phyloP scores from a whole-genome alignment of 768 basidiomycete genomes.

The Pluteus cervinus region DNA sequence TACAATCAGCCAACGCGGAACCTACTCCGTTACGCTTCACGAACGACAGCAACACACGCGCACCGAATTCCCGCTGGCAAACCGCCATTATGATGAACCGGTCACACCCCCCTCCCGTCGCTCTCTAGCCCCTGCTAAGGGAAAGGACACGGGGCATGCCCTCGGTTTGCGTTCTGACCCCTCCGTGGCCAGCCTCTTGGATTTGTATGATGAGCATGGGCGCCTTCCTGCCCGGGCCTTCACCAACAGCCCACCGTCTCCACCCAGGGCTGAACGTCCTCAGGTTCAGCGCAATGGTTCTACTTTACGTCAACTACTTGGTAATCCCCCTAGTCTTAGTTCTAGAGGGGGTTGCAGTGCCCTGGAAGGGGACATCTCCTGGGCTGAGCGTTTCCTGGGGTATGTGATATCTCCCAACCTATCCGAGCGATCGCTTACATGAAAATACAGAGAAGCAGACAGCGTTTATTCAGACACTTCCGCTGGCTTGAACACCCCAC shows the following conservation, averaged over 20 bases:
- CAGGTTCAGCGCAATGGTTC: slow-evolving; percentile 62
- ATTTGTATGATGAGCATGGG: slow-evolving; percentile 71
- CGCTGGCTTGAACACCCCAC: slow-evolving; percentile 45
- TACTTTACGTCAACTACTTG: slow-evolving; percentile 68
- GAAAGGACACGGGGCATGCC: slow-evolving; percentile 44
- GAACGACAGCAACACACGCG: slow-evolving; percentile 52
- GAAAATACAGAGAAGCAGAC: slow-evolving; percentile 36
- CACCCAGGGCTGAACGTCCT: slow-evolving; percentile 28
- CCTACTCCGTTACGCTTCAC: slow-evolving; percentile 71
- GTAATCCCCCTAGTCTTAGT: slow-evolving; percentile 36
- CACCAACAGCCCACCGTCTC: slow-evolving; percentile 49
- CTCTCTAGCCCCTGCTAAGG: slow-evolving; percentile 25
- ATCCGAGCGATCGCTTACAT: background rate
- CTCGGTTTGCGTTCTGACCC: slow-evolving; percentile 65
- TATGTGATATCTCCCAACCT: slow-evolving; percentile 22
- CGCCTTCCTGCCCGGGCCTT: slow-evolving; percentile 56
- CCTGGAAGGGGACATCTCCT: slow-evolving; percentile 72
- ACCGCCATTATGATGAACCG: slow-evolving; percentile 30
- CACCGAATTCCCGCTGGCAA: slow-evolving; percentile 63
- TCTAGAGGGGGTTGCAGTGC: slow-evolving; percentile 24
- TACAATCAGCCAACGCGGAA: slow-evolving; percentile 45
- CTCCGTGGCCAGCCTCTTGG: slow-evolving; percentile 68
- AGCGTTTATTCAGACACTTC: slow-evolving; percentile 41
- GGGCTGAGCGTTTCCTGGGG: slow-evolving; percentile 75
- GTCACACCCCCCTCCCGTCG: slow-evolving; percentile 17